Base-by-base conservation (phyloP, 2,329 filamentous ascomycete genomes). In the Alternaria sp. region DNA sequence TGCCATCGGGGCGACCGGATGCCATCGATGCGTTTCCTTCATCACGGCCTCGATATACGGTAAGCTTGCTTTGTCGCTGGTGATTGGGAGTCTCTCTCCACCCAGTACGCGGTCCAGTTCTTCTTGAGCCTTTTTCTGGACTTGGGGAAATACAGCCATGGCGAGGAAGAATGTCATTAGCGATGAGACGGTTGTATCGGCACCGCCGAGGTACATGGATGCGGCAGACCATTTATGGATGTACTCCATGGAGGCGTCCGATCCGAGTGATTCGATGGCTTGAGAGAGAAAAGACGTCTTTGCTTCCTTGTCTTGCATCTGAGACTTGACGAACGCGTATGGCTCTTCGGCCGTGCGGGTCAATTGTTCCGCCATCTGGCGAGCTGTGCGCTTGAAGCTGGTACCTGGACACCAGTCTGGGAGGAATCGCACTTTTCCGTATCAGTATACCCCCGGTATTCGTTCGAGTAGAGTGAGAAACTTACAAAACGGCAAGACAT, bases 71-170 rank as follows among this genome's bases (percentile, higher is more conserved):
- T 81, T 75, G 61, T 87, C 85, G 3, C 79, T 75, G 47, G 83
- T 81, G 1, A 71, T 75, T 0, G 85, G 85, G 0, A 87, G 72
- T 14, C 84, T 74, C 24, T 75, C 72, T 7, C 66, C 66, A 2
- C 83, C 84, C 5, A 86, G 78, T 0, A 86, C 81, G 4, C 73
- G 67, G 57, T 88, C 85, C 12, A 88, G 71, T 42, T 82, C 77
- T 5, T 73, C 73, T 60, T 81, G 81, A 0, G 82, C 83, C 58
- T 84, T 85, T 22, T 68, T 67, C 51, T 85, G 84, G 0, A 85
- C 74, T 2, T 77, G 69, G 0, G 82, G 82, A 38, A 83, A 84
- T 7, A 85, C 74, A 16, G 79, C 81, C 72, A 86, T 86, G 0
- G 84, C 85, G 0, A 87, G 78, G 20, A 85, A 78, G 67, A 87